phyloP scores from a whole-genome alignment of 2,329 filamentous ascomycete genomes.

The Tolypocladium nubicola region DNA sequence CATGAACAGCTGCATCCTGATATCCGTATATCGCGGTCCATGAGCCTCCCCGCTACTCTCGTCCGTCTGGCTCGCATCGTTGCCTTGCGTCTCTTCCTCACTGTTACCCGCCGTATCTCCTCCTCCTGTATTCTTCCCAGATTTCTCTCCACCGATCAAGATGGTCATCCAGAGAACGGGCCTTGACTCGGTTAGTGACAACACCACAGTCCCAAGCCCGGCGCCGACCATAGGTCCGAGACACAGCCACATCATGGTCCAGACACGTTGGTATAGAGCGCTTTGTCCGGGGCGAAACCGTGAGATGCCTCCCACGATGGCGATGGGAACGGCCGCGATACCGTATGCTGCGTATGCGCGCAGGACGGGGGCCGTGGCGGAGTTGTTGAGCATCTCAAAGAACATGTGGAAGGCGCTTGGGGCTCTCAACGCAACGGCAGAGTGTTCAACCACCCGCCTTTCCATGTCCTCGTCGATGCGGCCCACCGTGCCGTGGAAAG shows the following conservation, averaged over 20 bases:
- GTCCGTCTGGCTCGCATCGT: not conserved
- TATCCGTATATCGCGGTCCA: too few relatives aligned
- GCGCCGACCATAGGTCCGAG: conserved; percentile 1
- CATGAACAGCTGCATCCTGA: too few relatives aligned
- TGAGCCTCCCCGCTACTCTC: not conserved
- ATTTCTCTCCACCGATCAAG: not conserved
- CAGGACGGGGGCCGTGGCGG: not conserved
- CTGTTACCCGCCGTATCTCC: too few relatives aligned
- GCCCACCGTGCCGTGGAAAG: not conserved
- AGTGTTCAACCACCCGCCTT: not conserved
- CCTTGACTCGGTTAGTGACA: not conserved
- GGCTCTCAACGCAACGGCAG: not conserved
- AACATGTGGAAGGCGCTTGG: not conserved
- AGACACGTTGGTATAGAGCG: not conserved
- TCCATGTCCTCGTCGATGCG: not conserved
- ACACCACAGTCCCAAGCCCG: not conserved
- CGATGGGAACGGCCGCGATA: conserved; percentile 1
- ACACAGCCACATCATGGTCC: conserved; percentile 3
- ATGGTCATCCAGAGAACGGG: conserved; percentile 1
- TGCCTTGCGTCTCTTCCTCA: not conserved
- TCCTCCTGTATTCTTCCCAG: too few relatives aligned
- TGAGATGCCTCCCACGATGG: conserved; percentile 2
- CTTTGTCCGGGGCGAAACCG: conserved; percentile 1
- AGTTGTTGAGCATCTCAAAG: not conserved
- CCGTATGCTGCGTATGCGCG: not conserved